Evolutionary conservation across 1,284 basidiomycete genomes (phyloP).

Genomic region (Bjerkandera adusta): DNA sequence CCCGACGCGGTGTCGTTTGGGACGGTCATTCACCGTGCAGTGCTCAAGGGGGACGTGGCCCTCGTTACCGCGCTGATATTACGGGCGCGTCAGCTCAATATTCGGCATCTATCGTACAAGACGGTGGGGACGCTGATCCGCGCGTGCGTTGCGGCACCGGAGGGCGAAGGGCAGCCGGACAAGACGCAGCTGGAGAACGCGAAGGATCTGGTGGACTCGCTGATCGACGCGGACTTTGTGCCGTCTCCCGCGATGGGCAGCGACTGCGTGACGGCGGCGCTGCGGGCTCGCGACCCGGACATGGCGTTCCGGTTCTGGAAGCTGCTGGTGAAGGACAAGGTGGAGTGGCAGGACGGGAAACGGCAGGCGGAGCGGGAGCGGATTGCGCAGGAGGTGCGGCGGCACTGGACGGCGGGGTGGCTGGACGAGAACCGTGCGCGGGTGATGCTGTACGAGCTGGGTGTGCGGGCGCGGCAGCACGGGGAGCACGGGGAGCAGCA

Average conservation of each 20-base stretch:
- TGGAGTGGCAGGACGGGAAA: conserved; percentile 47
- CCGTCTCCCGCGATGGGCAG: conserved; percentile 47
- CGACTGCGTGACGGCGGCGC: conserved; percentile 47
- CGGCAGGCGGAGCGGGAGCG: conserved; percentile 40
- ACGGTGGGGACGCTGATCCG: conserved; percentile 49
- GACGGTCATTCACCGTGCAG: conserved; percentile 57
- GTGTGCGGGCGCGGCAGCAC: conserved; percentile 6
- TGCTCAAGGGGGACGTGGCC: conserved; percentile 39
- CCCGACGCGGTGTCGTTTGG: conserved; percentile 56
- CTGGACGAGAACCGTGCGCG: conserved; percentile 27
- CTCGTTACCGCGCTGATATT: conserved; percentile 44
- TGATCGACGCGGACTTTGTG: conserved; percentile 34
- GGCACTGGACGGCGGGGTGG: conserved; percentile 29
- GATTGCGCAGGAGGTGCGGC: conserved; percentile 36
- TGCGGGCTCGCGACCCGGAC: conserved; percentile 44
- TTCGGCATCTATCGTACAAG: conserved; percentile 40
- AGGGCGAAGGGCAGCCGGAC: conserved; percentile 19
- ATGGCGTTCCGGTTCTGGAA: conserved; percentile 64
- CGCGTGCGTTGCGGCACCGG: conserved; percentile 31
- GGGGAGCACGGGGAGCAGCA: conserved; percentile 3
- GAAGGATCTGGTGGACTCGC: conserved; percentile 40
- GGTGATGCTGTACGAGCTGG: conserved; percentile 37
- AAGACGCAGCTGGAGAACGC: conserved; percentile 38
- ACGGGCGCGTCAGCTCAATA: conserved; percentile 34
- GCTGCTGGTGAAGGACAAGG: conserved; percentile 41